Base-by-base conservation (phyloP, 805 yeast species). In the Saturnispora besseyi region DNA sequence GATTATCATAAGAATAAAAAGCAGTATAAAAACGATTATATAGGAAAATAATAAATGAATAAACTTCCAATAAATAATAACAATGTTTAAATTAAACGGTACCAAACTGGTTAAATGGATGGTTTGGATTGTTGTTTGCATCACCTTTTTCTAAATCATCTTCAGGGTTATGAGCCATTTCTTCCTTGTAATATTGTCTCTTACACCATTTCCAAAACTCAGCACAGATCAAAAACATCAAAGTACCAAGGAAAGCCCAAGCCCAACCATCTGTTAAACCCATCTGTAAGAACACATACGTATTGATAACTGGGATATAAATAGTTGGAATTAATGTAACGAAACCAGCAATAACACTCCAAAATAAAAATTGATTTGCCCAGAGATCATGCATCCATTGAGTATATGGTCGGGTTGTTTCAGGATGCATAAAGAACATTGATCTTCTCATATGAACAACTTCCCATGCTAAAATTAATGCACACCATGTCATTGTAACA, bases 261-360 rank as follows among this genome's bases (percentile, higher is more conserved):
- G 86, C 91, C 95, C 95, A 87, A 69, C 87, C 95, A 67, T 79
- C 80, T 9, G 81, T 76, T 55, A 87, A 85, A 7, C 81, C 78
- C 30, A 65, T 70, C 64, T 87, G 96, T 57, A 82, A 70, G 63
- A 87, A 87, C 8, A 87, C 95, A 54, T 76, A 75, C 42, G 73
- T 68, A 64, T 87, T 87, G 61, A 87, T 86, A n/a, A 84, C 95
- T 6, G 96, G 96, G 55, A 87, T 87, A 66, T 87, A 87, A 36
- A 87, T 79, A 18, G 86, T 84, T 41, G 95, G 95, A 76, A 87
- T 82, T 4, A 84, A 81, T 2, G 87, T 74, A 12, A 76, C 64
- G 53, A 84, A 77, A 2, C 93, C 96, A 46, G 77, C 69, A 33
- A 83, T 62, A 43, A 87, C 77, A 0, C 95, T 85, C 89, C 90